These are phyloP conservation scores for Botryotinia calthae DNA, from an alignment of 2,329 filamentous ascomycete species.

Conservation along the genomic window DNA sequence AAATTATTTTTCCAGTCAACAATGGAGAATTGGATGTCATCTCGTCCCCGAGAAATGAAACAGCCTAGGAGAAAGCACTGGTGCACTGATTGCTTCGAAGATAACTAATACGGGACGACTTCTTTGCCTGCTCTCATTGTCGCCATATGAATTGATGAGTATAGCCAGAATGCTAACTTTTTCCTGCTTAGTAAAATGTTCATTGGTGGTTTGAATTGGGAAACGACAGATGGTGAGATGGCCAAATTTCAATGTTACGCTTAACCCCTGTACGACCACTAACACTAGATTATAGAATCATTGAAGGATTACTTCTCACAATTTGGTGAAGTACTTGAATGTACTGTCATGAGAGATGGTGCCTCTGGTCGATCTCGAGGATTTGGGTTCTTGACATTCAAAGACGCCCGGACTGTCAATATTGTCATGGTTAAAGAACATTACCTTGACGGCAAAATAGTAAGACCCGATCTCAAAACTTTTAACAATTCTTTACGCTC, in stretches of 20 bases:
- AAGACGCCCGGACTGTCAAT: constrained; percentile 95
- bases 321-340: constrained; percentile 95
- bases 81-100: constrained; percentile 2
- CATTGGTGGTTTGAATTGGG: constrained; percentile 97
- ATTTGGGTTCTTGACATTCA: constrained; percentile 97
- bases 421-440: constrained; percentile 99
- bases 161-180: constrained; percentile 29
- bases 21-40: constrained; percentile 6
- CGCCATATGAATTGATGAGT: constrained; percentile 11
- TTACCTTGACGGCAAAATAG: constrained; percentile 96
- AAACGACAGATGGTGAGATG: constrained; percentile 86
- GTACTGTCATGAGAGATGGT: constrained; percentile 98
- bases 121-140: constrained; percentile 20
- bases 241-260: constrained; percentile 1
- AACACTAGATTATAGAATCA: constrained; percentile 63
- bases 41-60: neutral
- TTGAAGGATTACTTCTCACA: constrained; percentile 96
- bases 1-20: neutral
- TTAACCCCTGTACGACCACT: constrained; percentile 5
- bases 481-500: constrained; percentile 22
- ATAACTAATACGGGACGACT: neutral
- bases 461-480: constrained; percentile 50
- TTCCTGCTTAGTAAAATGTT: constrained; percentile 86
- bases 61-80: neutral
- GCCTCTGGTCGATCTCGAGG: constrained; percentile 90